These are phyloP conservation scores for Naganishia liquefaciens DNA, from an alignment of 1,284 basidiomycete species.

Conservation along the genomic window DNA sequence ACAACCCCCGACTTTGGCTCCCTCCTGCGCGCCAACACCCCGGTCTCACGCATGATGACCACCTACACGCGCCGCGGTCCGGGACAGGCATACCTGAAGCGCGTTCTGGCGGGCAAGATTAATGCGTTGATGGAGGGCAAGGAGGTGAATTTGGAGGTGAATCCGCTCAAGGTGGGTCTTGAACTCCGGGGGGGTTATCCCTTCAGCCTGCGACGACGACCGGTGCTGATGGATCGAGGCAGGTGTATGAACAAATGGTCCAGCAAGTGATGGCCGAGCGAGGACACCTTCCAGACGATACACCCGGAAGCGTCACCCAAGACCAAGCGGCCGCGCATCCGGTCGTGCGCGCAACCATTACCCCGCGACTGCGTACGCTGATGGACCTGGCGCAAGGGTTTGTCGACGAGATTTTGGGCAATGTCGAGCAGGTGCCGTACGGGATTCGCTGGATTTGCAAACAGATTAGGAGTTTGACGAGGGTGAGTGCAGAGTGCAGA, in stretches of 20 bases:
- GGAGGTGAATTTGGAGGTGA: conserved; percentile 97
- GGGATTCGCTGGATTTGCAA: conserved; percentile 99
- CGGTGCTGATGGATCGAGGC: conserved; percentile 1
- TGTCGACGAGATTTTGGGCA: conserved; percentile 95
- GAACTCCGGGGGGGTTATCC: too few species aligned
- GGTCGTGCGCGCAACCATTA: conserved; percentile 96
- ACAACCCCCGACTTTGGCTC: conserved; percentile 97
- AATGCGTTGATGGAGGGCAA: conserved; percentile 98
- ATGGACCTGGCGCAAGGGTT: conserved; percentile 99
- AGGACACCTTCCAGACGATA: conserved; percentile 80
- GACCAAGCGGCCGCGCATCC: conserved; percentile 89
- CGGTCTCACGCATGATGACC: conserved; percentile 99
- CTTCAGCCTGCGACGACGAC: too few species aligned
- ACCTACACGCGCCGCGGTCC: conserved; percentile 97
- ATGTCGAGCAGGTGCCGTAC: conserved; percentile 95
- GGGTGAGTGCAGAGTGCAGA: conserved; percentile 60
- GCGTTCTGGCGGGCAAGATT: conserved; percentile 93
- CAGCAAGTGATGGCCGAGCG: conserved; percentile 97
- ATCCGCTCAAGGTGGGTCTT: conserved; percentile 83
- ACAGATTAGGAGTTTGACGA: conserved; percentile 92
- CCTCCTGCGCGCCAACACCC: conserved; percentile 94
- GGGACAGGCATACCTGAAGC: conserved; percentile 95
- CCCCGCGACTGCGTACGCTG: conserved; percentile 91
- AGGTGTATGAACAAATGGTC: conserved; percentile 98
- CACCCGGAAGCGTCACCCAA: conserved; percentile 87